phyloP scores from a whole-genome alignment of 306 rosid species.

The Vigna trinervia region DNA sequence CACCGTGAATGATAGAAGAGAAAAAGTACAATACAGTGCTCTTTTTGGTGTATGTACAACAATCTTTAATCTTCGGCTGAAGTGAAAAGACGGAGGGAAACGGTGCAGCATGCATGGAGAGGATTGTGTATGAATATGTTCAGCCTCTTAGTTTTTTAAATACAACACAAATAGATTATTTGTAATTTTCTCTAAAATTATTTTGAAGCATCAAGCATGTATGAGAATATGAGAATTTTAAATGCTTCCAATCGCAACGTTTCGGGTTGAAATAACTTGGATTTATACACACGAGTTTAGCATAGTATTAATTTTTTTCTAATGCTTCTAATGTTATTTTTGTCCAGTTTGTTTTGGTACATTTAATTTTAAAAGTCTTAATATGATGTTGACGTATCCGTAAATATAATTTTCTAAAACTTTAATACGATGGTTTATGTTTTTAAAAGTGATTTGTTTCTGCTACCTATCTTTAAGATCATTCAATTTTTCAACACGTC shows the following conservation, averaged over 20 bases:
- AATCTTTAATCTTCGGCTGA: not conserved
- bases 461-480: no score
- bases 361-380: no score
- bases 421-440: no score
- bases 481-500: no score
- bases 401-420: no score
- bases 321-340: no score
- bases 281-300: not conserved
- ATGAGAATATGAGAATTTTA: not conserved
- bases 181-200: not conserved
- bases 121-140: not conserved
- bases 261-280: not conserved
- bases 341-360: no score
- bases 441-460: no score
- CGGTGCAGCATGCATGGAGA: not conserved
- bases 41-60: not conserved
- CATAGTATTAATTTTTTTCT: not conserved
- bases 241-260: not conserved
- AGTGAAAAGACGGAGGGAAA: not conserved
- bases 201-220: not conserved
- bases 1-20: constrained; percentile 58
- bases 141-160: not conserved
- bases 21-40: not conserved
- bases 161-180: constrained; percentile 13
- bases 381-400: no score